Percentiles rank a stretch among this genome's conserved stretches.
Evolutionary conservation across 192 early-diverging fungal genomes (phyloP).

Genomic region (Piromyces sp.): DNA sequence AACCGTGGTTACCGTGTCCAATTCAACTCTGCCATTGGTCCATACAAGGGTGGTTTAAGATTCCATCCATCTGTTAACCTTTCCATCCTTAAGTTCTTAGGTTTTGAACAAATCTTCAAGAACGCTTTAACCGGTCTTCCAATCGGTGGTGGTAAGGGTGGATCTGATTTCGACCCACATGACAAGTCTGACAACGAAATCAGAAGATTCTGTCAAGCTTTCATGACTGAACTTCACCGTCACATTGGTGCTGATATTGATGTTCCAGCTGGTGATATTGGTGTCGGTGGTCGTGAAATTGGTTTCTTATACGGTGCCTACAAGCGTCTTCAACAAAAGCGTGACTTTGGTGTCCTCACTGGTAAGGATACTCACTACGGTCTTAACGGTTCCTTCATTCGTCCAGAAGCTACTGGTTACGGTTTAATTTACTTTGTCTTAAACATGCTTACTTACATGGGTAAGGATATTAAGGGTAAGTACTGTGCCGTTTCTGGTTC

Average conservation of each 20-base stretch:
- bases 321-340: no score
- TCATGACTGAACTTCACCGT: no score
- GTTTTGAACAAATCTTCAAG: conserved; percentile 18
- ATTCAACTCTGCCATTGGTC: no score
- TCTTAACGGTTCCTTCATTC: not conserved
- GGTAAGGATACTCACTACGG: conserved; percentile 15
- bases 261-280: no score
- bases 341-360: conserved; percentile 16
- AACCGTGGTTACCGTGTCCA: no score
- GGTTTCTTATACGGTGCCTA: conserved; percentile 27
- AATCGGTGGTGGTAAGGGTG: conserved; percentile 34
- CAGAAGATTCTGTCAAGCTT: no score
- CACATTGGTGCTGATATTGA: no score
- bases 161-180: conserved; percentile 18
- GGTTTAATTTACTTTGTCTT: conserved; percentile 15
- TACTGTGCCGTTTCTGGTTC: not conserved
- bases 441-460: conserved; percentile 11
- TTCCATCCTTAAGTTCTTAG: conserved; percentile 32
- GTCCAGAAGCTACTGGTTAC: no score
- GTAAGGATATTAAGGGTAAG: not conserved
- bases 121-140: conserved; percentile 20
- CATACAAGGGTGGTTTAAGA: no score
- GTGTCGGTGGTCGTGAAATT: conserved; percentile 18
- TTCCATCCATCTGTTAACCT: conserved; percentile 1
- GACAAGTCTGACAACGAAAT: no score